Base-by-base conservation (phyloP, 2,329 filamentous ascomycete species). In the Orbilia blumenaviensis region DNA sequence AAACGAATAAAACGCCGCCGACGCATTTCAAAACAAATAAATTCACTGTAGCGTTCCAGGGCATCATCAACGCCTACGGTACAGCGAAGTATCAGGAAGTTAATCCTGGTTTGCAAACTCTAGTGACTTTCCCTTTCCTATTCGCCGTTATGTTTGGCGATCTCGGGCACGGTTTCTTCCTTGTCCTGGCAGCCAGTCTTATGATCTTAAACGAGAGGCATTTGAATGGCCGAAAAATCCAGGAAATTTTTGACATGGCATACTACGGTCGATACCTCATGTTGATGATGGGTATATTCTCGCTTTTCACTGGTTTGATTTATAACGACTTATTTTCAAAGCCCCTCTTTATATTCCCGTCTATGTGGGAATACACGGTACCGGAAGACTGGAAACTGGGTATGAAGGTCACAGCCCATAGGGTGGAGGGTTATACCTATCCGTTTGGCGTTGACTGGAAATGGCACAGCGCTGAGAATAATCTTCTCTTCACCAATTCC, bases 111-210 rank as follows among this genome's bases (percentile, higher is more conserved):
- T 87, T 99, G 21, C 94, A 94, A 38, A 95, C 96, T 61, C 93
- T 98, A 79, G 90, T 99, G 78, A 99, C 95, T 4, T 99, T 99
- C 84, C 95, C 96, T n/a, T 99, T 99, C 86, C 87, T 99, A 78
- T 99, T 99, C 82, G 95, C 95, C 58, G 95, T 99, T 88, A 99
- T 99, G 95, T 99, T 99, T 82, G 96, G 95, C 86, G 95, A 99
- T 84, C 90, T 97, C 73, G 96, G 95, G 61, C 95, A 99, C 82
- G 95, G 94, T 79, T 83, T 90, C 79, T 91, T 99, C 83, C 96
- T 99, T 91, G 87, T 94, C 46, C 82, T 89, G 67, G 92, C 93
- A 69, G 92, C 95, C 12, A 81, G 89, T 67, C 92, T 93, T 69
- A 97, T 99, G 93, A 98, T 99, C 80, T 92, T 97, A 85, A 98